phyloP scores from a whole-genome alignment of 345 rosid species.

The Litchi chinensis region DNA sequence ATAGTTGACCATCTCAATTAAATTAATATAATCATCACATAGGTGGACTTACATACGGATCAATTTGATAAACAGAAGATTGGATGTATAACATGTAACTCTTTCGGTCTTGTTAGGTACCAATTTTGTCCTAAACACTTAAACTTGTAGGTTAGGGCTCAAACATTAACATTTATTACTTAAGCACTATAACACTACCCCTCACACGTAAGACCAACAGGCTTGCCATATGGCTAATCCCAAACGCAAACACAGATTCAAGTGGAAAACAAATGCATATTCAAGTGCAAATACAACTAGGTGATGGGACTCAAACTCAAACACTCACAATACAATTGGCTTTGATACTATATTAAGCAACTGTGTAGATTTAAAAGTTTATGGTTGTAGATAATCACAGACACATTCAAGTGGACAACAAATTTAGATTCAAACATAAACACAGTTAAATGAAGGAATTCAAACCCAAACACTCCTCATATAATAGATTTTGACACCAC shows the following conservation, averaged over 20 bases:
- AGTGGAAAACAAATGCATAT: no score
- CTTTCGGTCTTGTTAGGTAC: background rate
- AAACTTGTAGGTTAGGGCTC: background rate
- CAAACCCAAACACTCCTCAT: background rate
- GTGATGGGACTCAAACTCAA: no score
- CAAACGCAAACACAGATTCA: background rate
- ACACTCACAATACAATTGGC: no score
- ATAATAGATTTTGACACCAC: no score
- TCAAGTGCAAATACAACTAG: no score
- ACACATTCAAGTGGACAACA: no score
- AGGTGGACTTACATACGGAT: background rate
- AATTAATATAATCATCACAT: background rate
- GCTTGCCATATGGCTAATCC: background rate
- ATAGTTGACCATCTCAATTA: conserved; percentile 11
- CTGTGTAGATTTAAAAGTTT: no score
- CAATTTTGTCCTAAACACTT: background rate
- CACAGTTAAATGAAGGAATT: background rate
- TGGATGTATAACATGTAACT: background rate
- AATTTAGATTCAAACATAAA: no score
- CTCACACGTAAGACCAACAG: background rate
- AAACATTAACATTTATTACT: background rate
- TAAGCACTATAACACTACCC: background rate
- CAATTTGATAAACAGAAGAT: background rate
- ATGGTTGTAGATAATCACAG: no score
- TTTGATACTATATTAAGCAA: no score